Evolutionary conservation across 169 alveolate species (phyloP), one percentile per base, ranked within the genome.

Genomic region (Blepharisma undulans): DNA sequence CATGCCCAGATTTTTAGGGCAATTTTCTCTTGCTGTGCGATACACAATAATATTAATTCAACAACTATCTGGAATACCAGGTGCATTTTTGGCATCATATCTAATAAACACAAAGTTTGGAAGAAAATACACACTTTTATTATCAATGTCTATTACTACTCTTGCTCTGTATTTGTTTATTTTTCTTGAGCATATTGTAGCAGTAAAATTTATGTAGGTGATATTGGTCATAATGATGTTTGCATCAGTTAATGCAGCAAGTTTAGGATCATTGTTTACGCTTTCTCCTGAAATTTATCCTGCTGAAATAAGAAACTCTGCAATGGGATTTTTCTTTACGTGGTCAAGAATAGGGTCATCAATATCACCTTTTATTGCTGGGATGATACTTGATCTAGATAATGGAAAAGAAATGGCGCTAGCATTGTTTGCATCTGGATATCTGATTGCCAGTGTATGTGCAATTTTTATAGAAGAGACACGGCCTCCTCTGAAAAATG

Each of bases 51-150:
- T 86, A 61, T 21, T 86, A 32, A 60, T 86, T 8, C 84, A 86
- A 72, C 84, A 86, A 72, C 19, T 10, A 21, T 60, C 72, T 12
- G 91, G 91, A 5, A 25, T 86, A 2, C 91, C 91, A 27, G 91
- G 91, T 4, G 59, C 34, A 3, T 27, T 86, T 21, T 33, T 86
- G 8, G 91, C 72, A 32, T 25, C 91, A 29, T 72, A 86, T 60
- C n/a, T 86, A 71, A 85, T 86, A 25, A 32, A 86, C 8, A 82
- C 89, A 19, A n/a, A 85, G 29, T n/a, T 86, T 19, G 91, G 91
- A 25, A 60, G 91, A 27, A 86, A 71, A 72, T 27, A 18, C 7
- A 86, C 91, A 18, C 29, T 33, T 36, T 1, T 22, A 4, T 10
- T 34, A 22, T 71, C 34, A n/a, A 25, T 66, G 25, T 21, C 72